Percentiles rank a stretch among this genome's conserved stretches.
These are phyloP conservation scores for Suhomyces kunorum DNA, from an alignment of 1,139 yeast genomes.

Conservation along the genomic window DNA sequence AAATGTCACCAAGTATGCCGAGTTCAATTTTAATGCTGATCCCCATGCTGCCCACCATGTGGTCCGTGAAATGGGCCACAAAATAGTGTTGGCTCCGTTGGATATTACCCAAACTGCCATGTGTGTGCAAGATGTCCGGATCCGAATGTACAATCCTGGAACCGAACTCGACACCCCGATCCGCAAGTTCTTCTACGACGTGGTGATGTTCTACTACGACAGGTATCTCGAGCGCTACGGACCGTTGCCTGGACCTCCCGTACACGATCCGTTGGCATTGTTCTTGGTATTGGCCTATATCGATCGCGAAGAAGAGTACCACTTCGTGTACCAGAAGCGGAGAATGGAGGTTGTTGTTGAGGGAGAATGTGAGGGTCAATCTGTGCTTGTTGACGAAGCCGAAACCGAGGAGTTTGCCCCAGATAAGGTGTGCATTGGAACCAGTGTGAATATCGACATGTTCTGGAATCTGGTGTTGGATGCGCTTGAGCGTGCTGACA, in stretches of 20 bases:
- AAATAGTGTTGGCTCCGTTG: slow-evolving; percentile 61
- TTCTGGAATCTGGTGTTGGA: slow-evolving; percentile 56
- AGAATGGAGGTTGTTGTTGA: slow-evolving; percentile 26
- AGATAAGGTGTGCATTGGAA: slow-evolving; percentile 40
- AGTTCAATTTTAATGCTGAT: slow-evolving; percentile 75
- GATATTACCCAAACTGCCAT: slow-evolving; percentile 71
- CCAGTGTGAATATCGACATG: slow-evolving; percentile 41
- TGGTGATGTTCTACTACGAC: slow-evolving; percentile 55
- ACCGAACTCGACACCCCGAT: slow-evolving; percentile 31
- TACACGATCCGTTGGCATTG: slow-evolving; percentile 81
- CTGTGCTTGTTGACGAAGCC: slow-evolving; percentile 28
- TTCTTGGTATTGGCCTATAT: slow-evolving; percentile 55
- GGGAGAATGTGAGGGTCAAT: slow-evolving; percentile 39
- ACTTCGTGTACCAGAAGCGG: slow-evolving; percentile 33
- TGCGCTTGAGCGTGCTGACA: slow-evolving; percentile 35
- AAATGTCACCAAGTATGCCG: slow-evolving; percentile 58
- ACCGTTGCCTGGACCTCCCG: slow-evolving; percentile 64
- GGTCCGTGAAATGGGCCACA: slow-evolving; percentile 51
- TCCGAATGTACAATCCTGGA: slow-evolving; percentile 28
- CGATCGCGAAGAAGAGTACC: slow-evolving; percentile 30
- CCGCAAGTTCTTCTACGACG: slow-evolving; percentile 56
- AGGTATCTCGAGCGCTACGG: slow-evolving; percentile 47
- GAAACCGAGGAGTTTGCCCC: slow-evolving; percentile 17
- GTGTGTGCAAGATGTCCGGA: slow-evolving; percentile 52
- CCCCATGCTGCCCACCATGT: slow-evolving; percentile 70